Evolutionary conservation across 2,329 filamentous ascomycete genomes (phyloP), one percentile per base, ranked within the genome.

Genomic region (Fusarium aywerte): DNA sequence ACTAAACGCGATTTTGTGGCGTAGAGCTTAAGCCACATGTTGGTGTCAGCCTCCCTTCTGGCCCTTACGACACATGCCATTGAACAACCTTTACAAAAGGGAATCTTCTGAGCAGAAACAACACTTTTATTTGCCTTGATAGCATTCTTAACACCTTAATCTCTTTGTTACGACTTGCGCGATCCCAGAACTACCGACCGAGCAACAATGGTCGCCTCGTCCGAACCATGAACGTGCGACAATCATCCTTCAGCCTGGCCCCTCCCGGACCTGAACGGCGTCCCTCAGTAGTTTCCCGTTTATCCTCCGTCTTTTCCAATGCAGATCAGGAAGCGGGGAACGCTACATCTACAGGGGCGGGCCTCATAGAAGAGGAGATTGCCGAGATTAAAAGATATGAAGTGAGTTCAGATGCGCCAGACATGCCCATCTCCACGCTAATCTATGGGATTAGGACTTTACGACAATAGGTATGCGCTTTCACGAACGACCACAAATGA

Each of bases 301-400:
- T 92, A 48, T 89, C 89, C 42, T 90, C 89, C 62, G 87, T 88
- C 33, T 83, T 92, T 57, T 90, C 89, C 54, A 86, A 80, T 63
- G 84, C 83, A 62, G 90, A 93, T 77, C 84, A 84, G 63, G 85
- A 89, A 61, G 80, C 83, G 61, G 80, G 80, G 18, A 80, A 80
- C 62, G 81, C 82, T 47, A 80, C 82, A 33, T 78, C 76, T 12
- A 83, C 83, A 27, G 87, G 84, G 55, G 87, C 92, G 73, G 87
- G 90, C 63, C 88, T 90, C 65, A 92, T 97, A 69, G 91, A 93
- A 63, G 94, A 98, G 76, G 96, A 99, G 81, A 97, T 99, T 76
- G 94, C 92, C 25, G 91, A 97, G 82, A 98, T 99, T 77, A 97
- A 97, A 81, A 88, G 95, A 81, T 99, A 99, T 81, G 96, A 97